phyloP scores from a whole-genome alignment of 1,284 basidiomycete genomes.

The Tilletiaria anomala region DNA sequence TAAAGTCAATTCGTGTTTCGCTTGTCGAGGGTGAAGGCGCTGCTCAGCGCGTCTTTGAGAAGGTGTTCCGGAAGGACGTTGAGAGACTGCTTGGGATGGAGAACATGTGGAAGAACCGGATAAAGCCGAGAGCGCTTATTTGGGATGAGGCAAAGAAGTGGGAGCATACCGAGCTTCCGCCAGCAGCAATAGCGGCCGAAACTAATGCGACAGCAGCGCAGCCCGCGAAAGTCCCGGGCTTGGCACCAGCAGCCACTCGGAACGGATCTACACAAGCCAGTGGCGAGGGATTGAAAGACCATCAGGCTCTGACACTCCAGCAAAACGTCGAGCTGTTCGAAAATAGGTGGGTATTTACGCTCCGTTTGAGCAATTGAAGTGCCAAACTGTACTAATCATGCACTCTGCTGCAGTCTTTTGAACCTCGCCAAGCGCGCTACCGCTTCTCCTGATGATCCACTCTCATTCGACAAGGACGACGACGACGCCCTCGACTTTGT shows the following conservation, averaged over 20 bases:
- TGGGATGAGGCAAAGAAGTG: constrained; percentile 60
- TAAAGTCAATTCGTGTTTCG: constrained; percentile 57
- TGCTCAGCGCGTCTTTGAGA: constrained; percentile 64
- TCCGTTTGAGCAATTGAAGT: background rate
- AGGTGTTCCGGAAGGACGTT: constrained; percentile 82
- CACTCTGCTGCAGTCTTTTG: constrained; percentile 49
- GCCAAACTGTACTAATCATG: background rate
- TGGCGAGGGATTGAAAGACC: constrained; percentile 16
- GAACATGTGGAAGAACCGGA: constrained; percentile 92
- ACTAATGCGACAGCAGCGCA: constrained; percentile 8
- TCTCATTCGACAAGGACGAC: constrained; percentile 95
- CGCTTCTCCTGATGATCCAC: constrained; percentile 51
- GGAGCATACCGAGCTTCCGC: constrained; percentile 39
- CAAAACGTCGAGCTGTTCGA: constrained; percentile 29
- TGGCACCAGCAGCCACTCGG: too few species aligned
- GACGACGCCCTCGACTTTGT: constrained; percentile 93
- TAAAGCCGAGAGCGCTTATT: constrained; percentile 67
- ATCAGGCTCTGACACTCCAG: constrained; percentile 18
- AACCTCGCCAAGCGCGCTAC: constrained; percentile 61
- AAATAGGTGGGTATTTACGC: constrained; percentile 2
- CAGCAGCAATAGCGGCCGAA: constrained; percentile 18
- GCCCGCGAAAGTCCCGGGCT: background rate
- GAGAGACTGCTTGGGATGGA: constrained; percentile 76
- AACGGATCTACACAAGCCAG: too few species aligned
- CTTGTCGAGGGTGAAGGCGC: constrained; percentile 42